Evolutionary conservation across 495 filamentous ascomycete genomes (phyloP), one percentile per base, ranked within the genome.

Genomic region (Articulospora tetracladia): DNA sequence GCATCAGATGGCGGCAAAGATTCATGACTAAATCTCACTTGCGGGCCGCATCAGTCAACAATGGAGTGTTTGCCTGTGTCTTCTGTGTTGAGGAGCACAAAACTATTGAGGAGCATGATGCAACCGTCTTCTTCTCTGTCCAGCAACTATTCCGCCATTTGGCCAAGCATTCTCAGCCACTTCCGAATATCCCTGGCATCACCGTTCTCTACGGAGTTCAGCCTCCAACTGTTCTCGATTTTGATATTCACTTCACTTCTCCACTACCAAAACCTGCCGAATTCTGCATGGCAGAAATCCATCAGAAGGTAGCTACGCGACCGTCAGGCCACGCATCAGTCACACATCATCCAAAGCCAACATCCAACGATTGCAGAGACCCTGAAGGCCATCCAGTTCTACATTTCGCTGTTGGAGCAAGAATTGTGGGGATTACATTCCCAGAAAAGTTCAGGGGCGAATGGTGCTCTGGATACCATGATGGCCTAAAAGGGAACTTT

Each of bases 401-500:
- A 20, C 69, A 74, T 57, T 80, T 80, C 49, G 63, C 73, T 15
- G 66, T 66, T 15, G 77, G 77, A n/a, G 76, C 73, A 0, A 67
- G 67, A 15, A 74, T 80, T 12, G 66, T 77, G 0, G 77, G 76
- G 10, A 58, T 80, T 19, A 67, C 70, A n/a, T 78, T 77, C 39
- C 77, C 75, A 1, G 73, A 72, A 36, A 71, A 69, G 46, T 80
- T 75, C 69, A 68, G 66, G 10, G 76, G 77, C 6, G 71, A 74
- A 54, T 80, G 74, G 73, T 74, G 73, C 32, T 60, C 72, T 1
- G 76, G 77, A 17, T 70, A 76, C 60, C 77, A 80, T 44, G 76
- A 80, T 47, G 76, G 77, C 23, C 59, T 58, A 48, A 69, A 70
- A 56, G 76, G 76, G 7, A 61, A 67, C n/a, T 77, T 79, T 60